Evolutionary conservation across 2,329 filamentous ascomycete species (phyloP).

Genomic region (Arthrobotrys megalospora): DNA sequence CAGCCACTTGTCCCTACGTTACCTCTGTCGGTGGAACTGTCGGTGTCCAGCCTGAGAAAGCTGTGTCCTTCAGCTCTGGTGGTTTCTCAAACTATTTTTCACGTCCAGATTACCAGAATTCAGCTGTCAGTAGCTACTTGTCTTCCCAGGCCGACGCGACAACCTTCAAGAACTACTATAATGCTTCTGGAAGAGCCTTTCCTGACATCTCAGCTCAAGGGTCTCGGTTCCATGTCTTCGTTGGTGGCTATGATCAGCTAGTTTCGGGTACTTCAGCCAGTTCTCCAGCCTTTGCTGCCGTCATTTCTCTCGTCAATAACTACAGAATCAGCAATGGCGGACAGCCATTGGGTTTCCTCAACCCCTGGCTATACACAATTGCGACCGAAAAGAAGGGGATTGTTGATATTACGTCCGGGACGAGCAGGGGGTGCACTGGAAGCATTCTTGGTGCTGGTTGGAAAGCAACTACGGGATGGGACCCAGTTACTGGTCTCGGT

Average conservation of each 20-base stretch:
- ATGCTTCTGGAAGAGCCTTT: slow-evolving; percentile 71
- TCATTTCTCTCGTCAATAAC: slow-evolving; percentile 77
- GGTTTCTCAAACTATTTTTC: slow-evolving; percentile 73
- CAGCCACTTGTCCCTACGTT: slow-evolving; percentile 78
- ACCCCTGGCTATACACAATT: slow-evolving; percentile 68
- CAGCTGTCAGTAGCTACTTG: slow-evolving; percentile 69
- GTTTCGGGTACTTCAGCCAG: slow-evolving; percentile 73
- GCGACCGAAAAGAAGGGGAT: slow-evolving; percentile 65
- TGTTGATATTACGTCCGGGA: slow-evolving; percentile 68
- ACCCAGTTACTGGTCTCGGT: slow-evolving; percentile 64
- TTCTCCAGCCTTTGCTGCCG: slow-evolving; percentile 73
- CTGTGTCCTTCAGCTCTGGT: slow-evolving; percentile 69
- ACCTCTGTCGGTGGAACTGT: slow-evolving; percentile 77
- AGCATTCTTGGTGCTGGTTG: slow-evolving; percentile 63
- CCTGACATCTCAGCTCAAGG: slow-evolving; percentile 76
- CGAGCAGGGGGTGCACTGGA: slow-evolving; percentile 67
- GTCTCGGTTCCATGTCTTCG: slow-evolving; percentile 65
- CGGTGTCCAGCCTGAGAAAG: slow-evolving; percentile 70
- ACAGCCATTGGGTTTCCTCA: slow-evolving; percentile 68
- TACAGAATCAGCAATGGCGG: slow-evolving; percentile 72
- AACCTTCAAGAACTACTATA: slow-evolving; percentile 70
- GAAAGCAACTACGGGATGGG: slow-evolving; percentile 64
- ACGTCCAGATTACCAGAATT: slow-evolving; percentile 70
- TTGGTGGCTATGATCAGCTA: slow-evolving; percentile 66
- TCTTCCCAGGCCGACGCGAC: slow-evolving; percentile 61